Percentiles rank a stretch among this genome's conserved stretches.
Evolutionary conservation across 805 yeast genomes (phyloP).

Genomic region (Hanseniaspora taiwanica): DNA sequence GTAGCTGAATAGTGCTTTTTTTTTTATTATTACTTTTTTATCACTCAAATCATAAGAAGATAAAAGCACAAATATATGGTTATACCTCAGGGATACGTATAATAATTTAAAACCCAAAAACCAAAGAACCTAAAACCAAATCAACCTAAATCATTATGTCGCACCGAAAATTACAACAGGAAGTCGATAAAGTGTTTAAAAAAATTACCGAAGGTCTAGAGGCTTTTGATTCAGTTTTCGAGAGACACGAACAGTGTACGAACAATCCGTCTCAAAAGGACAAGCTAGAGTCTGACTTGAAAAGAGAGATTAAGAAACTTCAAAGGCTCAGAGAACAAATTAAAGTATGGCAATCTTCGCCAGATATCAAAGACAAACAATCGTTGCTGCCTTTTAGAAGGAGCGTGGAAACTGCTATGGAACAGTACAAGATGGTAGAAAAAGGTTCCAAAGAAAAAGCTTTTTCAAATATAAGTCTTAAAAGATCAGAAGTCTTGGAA

Average conservation of each 20-base stretch:
- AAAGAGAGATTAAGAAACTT: constrained; percentile 87
- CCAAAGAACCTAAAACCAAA: too few species aligned
- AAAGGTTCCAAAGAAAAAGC: constrained; percentile 90
- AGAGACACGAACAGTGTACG: constrained; percentile 64
- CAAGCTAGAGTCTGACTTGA: constrained; percentile 80
- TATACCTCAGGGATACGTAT: too few species aligned
- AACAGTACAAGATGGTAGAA: constrained; percentile 88
- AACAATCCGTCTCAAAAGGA: constrained; percentile 82
- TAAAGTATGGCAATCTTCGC: constrained; percentile 87
- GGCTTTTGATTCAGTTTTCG: constrained; percentile 74
- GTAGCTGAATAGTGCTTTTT: too few species aligned
- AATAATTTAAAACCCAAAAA: too few species aligned
- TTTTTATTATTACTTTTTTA: too few species aligned
- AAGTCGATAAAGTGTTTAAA: constrained; percentile 78
- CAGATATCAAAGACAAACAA: constrained; percentile 84
- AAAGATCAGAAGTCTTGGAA: constrained; percentile 47
- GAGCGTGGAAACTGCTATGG: constrained; percentile 74
- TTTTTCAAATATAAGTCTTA: constrained; percentile 82
- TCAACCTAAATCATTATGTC: constrained; percentile 30
- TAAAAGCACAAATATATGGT: too few species aligned
- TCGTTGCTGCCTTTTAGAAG: constrained; percentile 64
- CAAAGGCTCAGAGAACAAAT: constrained; percentile 91
- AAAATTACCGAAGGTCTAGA: constrained; percentile 86
- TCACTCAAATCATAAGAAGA: too few species aligned
- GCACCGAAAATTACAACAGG: constrained; percentile 39